Base-by-base conservation (phyloP, 352 stramenopile species). In the Phytophthora cactorum region DNA sequence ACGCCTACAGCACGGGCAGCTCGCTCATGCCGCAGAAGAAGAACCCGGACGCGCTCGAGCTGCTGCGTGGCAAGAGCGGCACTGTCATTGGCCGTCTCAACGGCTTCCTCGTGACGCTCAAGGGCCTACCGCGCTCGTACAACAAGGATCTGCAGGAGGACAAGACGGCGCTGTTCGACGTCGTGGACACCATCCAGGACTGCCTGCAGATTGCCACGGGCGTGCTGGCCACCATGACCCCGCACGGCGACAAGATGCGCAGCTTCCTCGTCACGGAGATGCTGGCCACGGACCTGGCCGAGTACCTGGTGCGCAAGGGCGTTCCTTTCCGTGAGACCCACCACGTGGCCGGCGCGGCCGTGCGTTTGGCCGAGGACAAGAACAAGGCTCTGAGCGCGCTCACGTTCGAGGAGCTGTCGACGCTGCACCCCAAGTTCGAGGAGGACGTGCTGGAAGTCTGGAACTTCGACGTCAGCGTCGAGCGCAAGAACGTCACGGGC, bases 1-100 rank as follows among this genome's bases (percentile, higher is more conserved):
- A 99, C 72, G 96, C 97, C 7, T 99, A 99, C 85, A 97, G 95
- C 56, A 99, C 98, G 1, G 98, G 98, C 63, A 98, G 92, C 73
- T 98, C 90, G 17, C 85, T 99, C 50, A 99, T 99, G 98, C 98
- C 98, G n/a, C 98, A 99, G 82, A 99, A 99, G 94, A 99, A 99
- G 82, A 99, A 99, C 81, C 98, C 98, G 0, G 98, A 99, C 80
- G 98, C 97, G 9, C 84, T 99, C 25, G 97, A 99, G 83, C 86
- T 99, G 57, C 80, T 99, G 14, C 89, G 98, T 49, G 98, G 97
- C 64, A 99, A 99, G 85, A 96, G 90, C 15, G 98, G 97, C 53
- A 91, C 97, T 31, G 94, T 98, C 53, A 88, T 99, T 22, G 97
- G 97, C 43, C 90, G 96, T 52, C 86, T 98, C 34, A 97, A 96